phyloP scores from a whole-genome alignment of 345 rosid species.

The Acer yangbiense region DNA sequence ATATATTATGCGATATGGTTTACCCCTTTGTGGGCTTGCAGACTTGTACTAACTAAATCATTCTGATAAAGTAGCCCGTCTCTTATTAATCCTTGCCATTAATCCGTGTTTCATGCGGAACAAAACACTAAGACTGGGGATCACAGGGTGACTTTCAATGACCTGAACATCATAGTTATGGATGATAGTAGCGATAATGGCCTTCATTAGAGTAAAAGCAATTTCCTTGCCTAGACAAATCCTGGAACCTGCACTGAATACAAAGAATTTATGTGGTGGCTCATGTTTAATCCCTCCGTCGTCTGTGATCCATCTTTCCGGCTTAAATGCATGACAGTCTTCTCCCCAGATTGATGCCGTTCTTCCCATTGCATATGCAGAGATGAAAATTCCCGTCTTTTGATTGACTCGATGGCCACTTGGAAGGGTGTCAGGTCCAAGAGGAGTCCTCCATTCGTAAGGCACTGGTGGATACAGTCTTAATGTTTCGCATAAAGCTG shows the following conservation, averaged over 20 bases:
- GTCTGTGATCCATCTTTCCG: slow-evolving; percentile 13
- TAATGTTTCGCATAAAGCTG: neutral
- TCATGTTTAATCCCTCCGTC: neutral
- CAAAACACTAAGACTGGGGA: neutral
- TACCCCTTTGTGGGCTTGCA: too few species aligned
- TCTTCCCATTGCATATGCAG: slow-evolving; percentile 25
- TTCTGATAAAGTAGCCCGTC: too few species aligned
- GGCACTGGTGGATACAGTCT: slow-evolving; percentile 17
- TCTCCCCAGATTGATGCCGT: slow-evolving; percentile 27
- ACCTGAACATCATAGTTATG: neutral
- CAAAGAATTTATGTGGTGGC: too few species aligned
- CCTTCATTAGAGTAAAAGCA: neutral
- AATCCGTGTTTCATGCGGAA: neutral
- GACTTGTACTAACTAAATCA: too few species aligned
- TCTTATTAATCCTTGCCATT: neutral
- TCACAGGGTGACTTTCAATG: neutral
- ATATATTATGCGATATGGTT: too few species aligned
- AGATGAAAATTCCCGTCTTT: slow-evolving; percentile 6
- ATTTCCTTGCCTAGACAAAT: too few species aligned
- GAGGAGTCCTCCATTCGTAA: slow-evolving; percentile 10
- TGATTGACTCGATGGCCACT: slow-evolving; percentile 24
- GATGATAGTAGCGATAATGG: neutral
- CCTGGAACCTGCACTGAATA: too few species aligned
- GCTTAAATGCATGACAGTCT: slow-evolving; percentile 28
- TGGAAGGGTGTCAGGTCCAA: slow-evolving; percentile 22